Percentiles rank a stretch among this genome's conserved stretches.
Evolutionary conservation across 1,139 yeast genomes (phyloP).

Genomic region (Scheffersomyces illinoinensis): DNA sequence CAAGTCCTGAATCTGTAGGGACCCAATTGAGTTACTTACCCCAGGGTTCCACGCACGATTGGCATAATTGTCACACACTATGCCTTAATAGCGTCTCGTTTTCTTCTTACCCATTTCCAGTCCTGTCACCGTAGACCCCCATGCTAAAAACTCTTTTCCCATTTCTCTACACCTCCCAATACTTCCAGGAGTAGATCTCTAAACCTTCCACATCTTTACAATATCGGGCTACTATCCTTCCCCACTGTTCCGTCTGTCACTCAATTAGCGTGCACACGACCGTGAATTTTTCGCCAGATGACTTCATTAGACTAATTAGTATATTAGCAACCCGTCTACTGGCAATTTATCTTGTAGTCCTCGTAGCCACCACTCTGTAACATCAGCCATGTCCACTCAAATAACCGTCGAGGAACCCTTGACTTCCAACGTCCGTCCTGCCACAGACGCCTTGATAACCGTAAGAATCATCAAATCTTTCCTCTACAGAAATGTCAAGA

Average conservation of each 20-base stretch:
- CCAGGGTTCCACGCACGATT: background rate
- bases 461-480: constrained; percentile 87
- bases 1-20: background rate
- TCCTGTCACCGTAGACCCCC: background rate
- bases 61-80: background rate
- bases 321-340: background rate
- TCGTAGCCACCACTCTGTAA: background rate
- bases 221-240: background rate
- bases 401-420: constrained; percentile 52
- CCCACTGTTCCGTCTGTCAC: background rate
- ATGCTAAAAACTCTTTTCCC: background rate
- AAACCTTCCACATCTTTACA: background rate
- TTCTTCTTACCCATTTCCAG: background rate
- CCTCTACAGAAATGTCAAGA: constrained; percentile 88
- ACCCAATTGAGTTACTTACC: background rate
- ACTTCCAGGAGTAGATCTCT: background rate
- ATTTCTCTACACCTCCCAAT: background rate
- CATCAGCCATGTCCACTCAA: background rate
- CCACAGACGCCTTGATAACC: constrained; percentile 72
- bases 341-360: background rate
- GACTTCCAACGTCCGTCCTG: constrained; percentile 68
- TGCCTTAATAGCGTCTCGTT: background rate
- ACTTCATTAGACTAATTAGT: background rate
- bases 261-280: background rate
- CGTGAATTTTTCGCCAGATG: background rate